A percentile compares a stretch with the other conserved stretches of the same genome.
Evolutionary conservation across 768 basidiomycete genomes (phyloP).

Genomic region (Trametes sanguinea): DNA sequence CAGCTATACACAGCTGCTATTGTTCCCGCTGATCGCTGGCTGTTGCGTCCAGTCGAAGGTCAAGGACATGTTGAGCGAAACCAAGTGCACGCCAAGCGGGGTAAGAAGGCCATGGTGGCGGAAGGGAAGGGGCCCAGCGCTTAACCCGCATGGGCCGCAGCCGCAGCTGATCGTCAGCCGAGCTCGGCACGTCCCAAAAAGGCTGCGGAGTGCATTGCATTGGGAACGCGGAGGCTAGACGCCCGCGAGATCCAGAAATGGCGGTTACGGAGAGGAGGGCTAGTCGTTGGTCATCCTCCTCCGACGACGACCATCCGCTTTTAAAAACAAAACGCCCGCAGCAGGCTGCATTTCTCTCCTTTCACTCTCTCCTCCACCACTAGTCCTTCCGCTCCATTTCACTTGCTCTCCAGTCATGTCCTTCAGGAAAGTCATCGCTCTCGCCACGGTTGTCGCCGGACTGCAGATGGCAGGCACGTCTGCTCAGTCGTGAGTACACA

Average conservation of each 20-base stretch:
- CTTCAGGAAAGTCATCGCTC: conserved; percentile 13
- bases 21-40: too few relatives aligned
- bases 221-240: background rate
- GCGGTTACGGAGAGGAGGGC: background rate
- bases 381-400: background rate
- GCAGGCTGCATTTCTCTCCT: conserved; percentile 22
- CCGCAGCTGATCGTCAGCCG: too few relatives aligned
- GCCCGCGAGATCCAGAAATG: background rate
- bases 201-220: too few relatives aligned
- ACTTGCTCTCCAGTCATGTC: conserved; percentile 13
- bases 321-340: conserved; percentile 8
- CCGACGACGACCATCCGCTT: conserved; percentile 2
- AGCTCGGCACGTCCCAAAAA: too few relatives aligned
- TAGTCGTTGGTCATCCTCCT: conserved; percentile 10
- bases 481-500: conserved; percentile 26
- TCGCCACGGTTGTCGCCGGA: conserved; percentile 22
- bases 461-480: conserved; percentile 21
- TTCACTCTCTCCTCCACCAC: background rate
- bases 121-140: too few relatives aligned
- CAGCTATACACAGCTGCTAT: too few relatives aligned
- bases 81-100: too few relatives aligned
- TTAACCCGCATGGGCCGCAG: too few relatives aligned
- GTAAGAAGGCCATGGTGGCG: too few relatives aligned
- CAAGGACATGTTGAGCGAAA: too few relatives aligned
- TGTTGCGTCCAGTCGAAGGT: too few relatives aligned